Conservation (phyloP, 2,329 filamentous ascomycete genomes). For the Leptographium wingfieldii region DNA sequence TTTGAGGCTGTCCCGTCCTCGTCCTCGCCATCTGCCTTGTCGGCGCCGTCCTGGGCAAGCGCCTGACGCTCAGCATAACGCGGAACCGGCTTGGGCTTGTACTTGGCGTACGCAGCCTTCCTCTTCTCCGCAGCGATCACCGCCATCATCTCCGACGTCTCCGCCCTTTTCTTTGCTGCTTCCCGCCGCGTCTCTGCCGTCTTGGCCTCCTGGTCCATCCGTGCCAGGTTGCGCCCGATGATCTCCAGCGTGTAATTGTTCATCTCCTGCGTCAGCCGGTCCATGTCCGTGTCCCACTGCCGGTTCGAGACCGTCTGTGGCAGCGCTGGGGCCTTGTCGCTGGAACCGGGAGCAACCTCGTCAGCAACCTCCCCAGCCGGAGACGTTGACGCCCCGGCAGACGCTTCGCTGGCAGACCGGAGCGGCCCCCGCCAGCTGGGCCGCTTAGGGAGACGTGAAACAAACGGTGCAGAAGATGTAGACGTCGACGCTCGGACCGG, state of each 20-base stretch:
- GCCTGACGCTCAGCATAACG: constrained; percentile 11
- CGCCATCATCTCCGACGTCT: background rate
- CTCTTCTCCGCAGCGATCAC: constrained; percentile 5
- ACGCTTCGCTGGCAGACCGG: background rate
- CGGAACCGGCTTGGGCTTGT: constrained; percentile 6
- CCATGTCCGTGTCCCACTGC: constrained; percentile 29
- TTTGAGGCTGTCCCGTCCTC: background rate
- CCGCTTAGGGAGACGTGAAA: constrained; percentile 9
- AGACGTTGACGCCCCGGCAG: constrained; percentile 1
- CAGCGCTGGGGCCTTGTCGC: background rate
- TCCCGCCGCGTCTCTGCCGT: constrained; percentile 1
- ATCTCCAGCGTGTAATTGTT: constrained; percentile 46
- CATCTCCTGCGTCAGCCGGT: constrained; percentile 41
- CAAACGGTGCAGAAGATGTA: background rate
- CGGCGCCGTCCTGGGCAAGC: background rate
- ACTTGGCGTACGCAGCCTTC: constrained; percentile 10
- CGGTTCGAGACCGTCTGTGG: constrained; percentile 2
- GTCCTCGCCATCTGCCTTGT: background rate
- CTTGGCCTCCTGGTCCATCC: constrained; percentile 25
- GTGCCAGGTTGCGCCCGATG: constrained; percentile 39
- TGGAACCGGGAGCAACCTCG: background rate
- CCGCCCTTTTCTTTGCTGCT: constrained; percentile 12
- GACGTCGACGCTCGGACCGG: background rate
- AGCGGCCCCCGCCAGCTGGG: constrained; percentile 4
- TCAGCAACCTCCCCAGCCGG: background rate